These are phyloP conservation scores for Russula lepida DNA, from an alignment of 768 basidiomycete genomes.

Conservation along the genomic window DNA sequence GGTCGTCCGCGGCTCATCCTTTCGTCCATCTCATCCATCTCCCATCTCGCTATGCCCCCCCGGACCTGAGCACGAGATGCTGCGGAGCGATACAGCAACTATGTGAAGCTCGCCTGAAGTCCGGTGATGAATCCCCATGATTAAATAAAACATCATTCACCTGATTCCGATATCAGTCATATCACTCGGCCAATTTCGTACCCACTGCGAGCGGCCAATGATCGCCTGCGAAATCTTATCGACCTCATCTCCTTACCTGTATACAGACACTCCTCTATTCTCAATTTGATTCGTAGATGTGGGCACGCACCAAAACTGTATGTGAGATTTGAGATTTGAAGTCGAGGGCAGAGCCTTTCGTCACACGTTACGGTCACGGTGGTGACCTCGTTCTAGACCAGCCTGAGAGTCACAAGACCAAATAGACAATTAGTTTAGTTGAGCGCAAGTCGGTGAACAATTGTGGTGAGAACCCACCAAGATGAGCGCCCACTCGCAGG, in stretches of 20 bases:
- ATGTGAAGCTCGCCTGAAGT: background rate
- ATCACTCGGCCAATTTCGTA: background rate
- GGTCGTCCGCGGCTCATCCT: background rate
- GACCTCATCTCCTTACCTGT: background rate
- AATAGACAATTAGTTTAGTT: background rate
- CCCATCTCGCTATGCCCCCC: background rate
- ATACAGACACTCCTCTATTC: background rate
- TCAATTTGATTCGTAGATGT: background rate
- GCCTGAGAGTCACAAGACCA: too few relatives aligned
- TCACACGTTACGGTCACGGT: background rate
- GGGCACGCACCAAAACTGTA: background rate
- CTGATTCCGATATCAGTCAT: background rate
- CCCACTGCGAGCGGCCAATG: background rate
- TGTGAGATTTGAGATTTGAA: too few relatives aligned
- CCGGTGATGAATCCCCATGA: background rate
- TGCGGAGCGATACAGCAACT: background rate
- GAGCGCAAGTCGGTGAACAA: background rate
- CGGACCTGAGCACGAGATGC: background rate
- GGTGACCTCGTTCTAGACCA: background rate
- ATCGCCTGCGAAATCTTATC: background rate
- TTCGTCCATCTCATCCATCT: background rate
- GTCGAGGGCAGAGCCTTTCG: background rate
- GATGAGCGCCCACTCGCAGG: background rate
- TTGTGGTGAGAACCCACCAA: background rate
- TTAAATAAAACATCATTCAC: background rate